Evolutionary conservation across 805 yeast species (phyloP), one percentile per base, ranked within the genome.

Genomic region (Jamesozyma hellenica): DNA sequence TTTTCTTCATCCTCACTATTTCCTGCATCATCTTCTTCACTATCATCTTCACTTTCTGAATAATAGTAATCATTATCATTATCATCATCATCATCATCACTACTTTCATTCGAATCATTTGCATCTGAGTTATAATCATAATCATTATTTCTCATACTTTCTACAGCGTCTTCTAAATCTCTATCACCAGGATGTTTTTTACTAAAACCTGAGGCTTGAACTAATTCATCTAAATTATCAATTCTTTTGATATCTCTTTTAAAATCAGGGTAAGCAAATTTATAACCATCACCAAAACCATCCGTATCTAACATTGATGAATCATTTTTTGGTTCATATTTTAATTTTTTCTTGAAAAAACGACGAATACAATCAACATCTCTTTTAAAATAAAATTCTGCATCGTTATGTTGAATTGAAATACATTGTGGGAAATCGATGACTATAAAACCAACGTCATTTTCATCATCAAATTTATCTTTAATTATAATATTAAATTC

Each of bases 371-470:
- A 88, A 42, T 85, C 83, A 18, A 92, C 94, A 63, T 92, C 99
- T 65, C 99, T 74, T 51, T 84, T 76, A 61, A 92, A 92, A 60
- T 85, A 88, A 42, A 71, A 74, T 46, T 80, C 80, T 6, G 97
- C 96, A 58, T 92, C 96, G 3, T 68, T 70, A 56, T 92, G 99
- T 48, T 82, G 88, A 34, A 84, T 83, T 17, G 96, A 85, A 14
- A 92, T 82, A 75, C 96, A 90, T 63, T 92, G 99, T 3, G 99
- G 99, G 69, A 92, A 92, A 70, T 92, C 99, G 53, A 92, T 90
- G 21, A 92, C 95, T 16, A 88, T 81, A 52, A 87, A 85, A 36
- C 84, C 92, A 32, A 65, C 63, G 40, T 78, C 84, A 42, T 58
- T 67, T 14, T 65, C 63, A 42, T 63, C 65, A 16, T 65, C 64